Percentiles rank a stretch among this genome's conserved stretches.
Conservation (phyloP, 306 rosid genomes). For the Castanea mollissima region DNA sequence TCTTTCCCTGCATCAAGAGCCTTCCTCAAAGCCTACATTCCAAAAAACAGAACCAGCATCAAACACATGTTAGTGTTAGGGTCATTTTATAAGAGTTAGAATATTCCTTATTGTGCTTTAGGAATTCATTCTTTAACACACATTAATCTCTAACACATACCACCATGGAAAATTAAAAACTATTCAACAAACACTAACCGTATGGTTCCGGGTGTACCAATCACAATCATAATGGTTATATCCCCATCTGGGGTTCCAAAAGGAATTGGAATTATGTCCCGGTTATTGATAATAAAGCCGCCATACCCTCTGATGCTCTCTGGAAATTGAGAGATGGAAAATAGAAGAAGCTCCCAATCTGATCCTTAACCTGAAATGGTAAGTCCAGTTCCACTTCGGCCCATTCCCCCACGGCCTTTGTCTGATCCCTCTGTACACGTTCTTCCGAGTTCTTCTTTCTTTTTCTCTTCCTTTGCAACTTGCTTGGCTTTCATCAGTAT, state of each 20-base stretch:
- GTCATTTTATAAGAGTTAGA: too few species aligned
- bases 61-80: neutral
- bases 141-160: neutral
- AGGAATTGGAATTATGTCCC: conserved; percentile 70
- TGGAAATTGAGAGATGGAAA: conserved; percentile 85
- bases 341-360: conserved; percentile 93
- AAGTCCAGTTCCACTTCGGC: conserved; percentile 99
- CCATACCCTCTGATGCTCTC: conserved; percentile 96
- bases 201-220: conserved; percentile 84
- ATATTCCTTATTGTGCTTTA: too few species aligned
- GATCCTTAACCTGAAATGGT: conserved; percentile 95
- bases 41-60: conserved; percentile 25
- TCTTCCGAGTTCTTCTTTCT: conserved; percentile 41
- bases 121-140: too few species aligned
- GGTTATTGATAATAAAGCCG: conserved; percentile 65
- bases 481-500: conserved; percentile 5
- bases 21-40: conserved; percentile 76
- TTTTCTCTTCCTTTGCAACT: neutral
- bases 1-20: conserved; percentile 79
- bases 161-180: neutral
- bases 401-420: conserved; percentile 99
- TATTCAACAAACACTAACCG: conserved; percentile 58
- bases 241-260: conserved; percentile 81
- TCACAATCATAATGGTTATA: conserved; percentile 66
- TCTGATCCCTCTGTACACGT: conserved; percentile 83